Evolutionary conservation across 2,329 filamentous ascomycete genomes (phyloP).

Genomic region (Neonectria punicea): DNA sequence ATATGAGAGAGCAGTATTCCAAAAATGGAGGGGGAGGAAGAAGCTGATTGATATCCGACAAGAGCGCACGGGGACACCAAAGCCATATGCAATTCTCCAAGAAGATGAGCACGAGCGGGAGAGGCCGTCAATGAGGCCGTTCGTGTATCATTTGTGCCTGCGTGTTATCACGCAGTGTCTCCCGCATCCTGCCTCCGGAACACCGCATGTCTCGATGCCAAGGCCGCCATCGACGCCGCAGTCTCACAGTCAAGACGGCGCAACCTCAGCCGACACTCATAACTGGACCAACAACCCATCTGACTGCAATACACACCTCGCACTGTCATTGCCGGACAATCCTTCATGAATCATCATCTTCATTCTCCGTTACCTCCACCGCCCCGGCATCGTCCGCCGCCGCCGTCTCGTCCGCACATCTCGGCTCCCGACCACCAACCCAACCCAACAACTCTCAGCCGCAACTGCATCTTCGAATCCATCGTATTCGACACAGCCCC

Average conservation of each 20-base stretch:
- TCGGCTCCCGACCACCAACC: constrained; percentile 2
- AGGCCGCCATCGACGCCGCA: background rate
- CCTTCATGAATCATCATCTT: background rate
- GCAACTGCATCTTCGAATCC: background rate
- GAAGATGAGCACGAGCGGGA: background rate
- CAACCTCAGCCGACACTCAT: background rate
- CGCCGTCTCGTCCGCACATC: background rate
- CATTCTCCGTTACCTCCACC: background rate
- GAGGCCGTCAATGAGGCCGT: background rate
- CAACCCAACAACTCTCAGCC: background rate
- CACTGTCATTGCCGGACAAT: background rate
- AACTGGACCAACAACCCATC: background rate
- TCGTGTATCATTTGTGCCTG: background rate
- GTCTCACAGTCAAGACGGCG: background rate
- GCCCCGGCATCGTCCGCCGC: too few relatives aligned
- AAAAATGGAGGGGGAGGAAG: background rate
- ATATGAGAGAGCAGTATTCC: background rate
- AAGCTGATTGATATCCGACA: background rate
- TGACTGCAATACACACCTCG: background rate
- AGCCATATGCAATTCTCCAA: background rate
- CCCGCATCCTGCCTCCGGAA: background rate
- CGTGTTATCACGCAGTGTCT: background rate
- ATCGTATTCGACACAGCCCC: background rate
- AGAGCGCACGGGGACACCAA: background rate
- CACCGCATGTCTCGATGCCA: background rate